Conservation (phyloP, 108 stramenopile species). For the Discostella pseudostelligera region DNA sequence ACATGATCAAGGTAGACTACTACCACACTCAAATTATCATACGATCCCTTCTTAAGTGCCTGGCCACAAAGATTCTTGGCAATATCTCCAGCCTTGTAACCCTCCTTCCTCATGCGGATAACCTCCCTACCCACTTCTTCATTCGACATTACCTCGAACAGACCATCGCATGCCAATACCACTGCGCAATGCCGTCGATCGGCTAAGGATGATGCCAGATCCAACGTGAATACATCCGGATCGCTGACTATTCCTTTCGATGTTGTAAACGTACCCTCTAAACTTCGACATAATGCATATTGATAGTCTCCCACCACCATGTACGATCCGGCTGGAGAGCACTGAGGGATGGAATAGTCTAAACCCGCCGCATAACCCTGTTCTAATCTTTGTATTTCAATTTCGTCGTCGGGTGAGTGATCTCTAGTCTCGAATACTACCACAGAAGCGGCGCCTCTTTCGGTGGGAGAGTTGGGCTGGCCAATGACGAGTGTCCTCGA, state of each 20-base stretch:
- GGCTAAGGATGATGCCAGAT: constrained; percentile 28
- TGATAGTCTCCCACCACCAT: constrained; percentile 69
- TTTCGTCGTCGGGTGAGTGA: constrained; percentile 63
- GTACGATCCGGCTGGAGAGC: constrained; percentile 49
- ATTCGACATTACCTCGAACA: constrained; percentile 81
- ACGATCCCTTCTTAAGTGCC: constrained; percentile 72
- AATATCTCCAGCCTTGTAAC: constrained; percentile 52
- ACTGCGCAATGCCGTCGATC: constrained; percentile 47
- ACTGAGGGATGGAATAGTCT: constrained; percentile 66
- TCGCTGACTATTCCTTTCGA: constrained; percentile 76
- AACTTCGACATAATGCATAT: constrained; percentile 64
- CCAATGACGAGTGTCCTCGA: constrained; percentile 63
- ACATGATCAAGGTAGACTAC: constrained; percentile 58
- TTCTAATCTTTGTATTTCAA: constrained; percentile 53
- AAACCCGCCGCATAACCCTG: constrained; percentile 51
- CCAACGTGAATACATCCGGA: constrained; percentile 51
- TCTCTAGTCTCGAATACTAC: constrained; percentile 65
- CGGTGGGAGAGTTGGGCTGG: constrained; percentile 8
- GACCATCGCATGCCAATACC: constrained; percentile 74
- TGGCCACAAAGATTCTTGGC: constrained; percentile 67
- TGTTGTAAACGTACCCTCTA: constrained; percentile 78
- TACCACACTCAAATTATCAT: constrained; percentile 75
- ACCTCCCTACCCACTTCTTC: constrained; percentile 70
- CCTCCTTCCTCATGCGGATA: constrained; percentile 44
- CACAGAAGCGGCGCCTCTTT: constrained; percentile 40